Percentiles rank a stretch among this genome's conserved stretches.
Evolutionary conservation across 768 basidiomycete genomes (phyloP).

Genomic region (Pulveroboletus frians): DNA sequence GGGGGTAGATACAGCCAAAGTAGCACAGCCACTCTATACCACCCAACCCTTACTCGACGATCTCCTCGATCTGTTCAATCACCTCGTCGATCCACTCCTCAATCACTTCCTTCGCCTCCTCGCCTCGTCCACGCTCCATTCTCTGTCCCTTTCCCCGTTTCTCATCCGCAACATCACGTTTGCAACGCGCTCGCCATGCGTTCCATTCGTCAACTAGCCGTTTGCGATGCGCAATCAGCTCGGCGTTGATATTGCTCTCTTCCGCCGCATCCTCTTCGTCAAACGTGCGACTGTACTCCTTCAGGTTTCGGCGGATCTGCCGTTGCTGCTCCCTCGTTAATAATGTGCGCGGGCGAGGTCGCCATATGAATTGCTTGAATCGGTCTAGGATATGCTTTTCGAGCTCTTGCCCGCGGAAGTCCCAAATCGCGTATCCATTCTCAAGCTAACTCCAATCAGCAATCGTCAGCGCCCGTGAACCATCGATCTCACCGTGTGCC

Average conservation of each 20-base stretch:
- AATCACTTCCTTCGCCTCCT: constrained; percentile 77
- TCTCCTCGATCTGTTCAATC: constrained; percentile 81
- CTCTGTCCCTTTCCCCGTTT: constrained; percentile 37
- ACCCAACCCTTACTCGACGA: constrained; percentile 40
- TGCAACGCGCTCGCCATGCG: constrained; percentile 81
- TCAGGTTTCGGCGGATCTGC: constrained; percentile 79
- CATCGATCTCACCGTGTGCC: constrained; percentile 66
- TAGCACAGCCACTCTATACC: constrained; percentile 22
- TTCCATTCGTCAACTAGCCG: constrained; percentile 98
- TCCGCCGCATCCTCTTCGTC: constrained; percentile 97
- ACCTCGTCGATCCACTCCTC: constrained; percentile 94
- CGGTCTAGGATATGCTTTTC: constrained; percentile 83
- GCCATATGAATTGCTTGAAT: constrained; percentile 99
- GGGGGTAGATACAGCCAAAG: neutral
- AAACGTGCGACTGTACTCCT: constrained; percentile 86
- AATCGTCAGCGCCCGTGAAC: constrained; percentile 1
- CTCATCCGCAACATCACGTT: constrained; percentile 59
- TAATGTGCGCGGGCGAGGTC: constrained; percentile 87
- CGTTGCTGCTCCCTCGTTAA: constrained; percentile 85
- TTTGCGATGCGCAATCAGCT: constrained; percentile 84
- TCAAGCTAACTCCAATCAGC: constrained; percentile 60
- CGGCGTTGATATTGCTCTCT: constrained; percentile 91
- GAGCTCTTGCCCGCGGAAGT: constrained; percentile 96
- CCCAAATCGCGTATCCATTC: constrained; percentile 95
- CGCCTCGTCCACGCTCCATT: constrained; percentile 34